Conservation (phyloP, 2,329 filamentous ascomycete species). For the Trichoderma harzianum region DNA sequence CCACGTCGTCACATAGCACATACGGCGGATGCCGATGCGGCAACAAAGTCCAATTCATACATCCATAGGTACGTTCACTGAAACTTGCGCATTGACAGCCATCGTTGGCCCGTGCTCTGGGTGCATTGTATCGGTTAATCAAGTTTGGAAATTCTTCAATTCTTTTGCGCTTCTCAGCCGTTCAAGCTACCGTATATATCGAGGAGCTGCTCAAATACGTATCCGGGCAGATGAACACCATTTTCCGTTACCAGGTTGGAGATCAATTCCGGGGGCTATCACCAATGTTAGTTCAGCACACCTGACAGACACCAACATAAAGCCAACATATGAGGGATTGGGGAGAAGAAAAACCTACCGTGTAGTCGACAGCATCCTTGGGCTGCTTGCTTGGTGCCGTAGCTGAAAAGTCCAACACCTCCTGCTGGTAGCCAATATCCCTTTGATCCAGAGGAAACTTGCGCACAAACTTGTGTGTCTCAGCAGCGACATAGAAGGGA, state of each 20-base stretch:
- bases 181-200: conserved; percentile 53
- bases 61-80: background rate
- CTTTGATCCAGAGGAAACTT: conserved; percentile 79
- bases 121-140: background rate
- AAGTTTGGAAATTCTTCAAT: background rate
- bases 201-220: conserved; percentile 68
- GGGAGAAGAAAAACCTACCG: conserved; percentile 44
- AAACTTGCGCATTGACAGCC: background rate
- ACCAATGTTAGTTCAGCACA: conserved; percentile 24
- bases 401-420: conserved; percentile 69
- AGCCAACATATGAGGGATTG: background rate
- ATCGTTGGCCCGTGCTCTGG: background rate
- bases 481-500: conserved; percentile 85
- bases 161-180: conserved; percentile 24
- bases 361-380: conserved; percentile 65
- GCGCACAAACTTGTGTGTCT: conserved; percentile 95
- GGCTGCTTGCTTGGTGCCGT: conserved; percentile 44
- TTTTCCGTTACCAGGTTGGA: conserved; percentile 73
- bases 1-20: background rate
- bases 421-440: conserved; percentile 75
- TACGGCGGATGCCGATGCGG: background rate
- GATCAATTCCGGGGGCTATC: conserved; percentile 63
- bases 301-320: background rate
- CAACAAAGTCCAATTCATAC: background rate
- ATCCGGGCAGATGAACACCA: conserved; percentile 66